Base-by-base conservation (phyloP, 2,329 filamentous ascomycete genomes). In the Pseudogymnoascus verrucosus region DNA sequence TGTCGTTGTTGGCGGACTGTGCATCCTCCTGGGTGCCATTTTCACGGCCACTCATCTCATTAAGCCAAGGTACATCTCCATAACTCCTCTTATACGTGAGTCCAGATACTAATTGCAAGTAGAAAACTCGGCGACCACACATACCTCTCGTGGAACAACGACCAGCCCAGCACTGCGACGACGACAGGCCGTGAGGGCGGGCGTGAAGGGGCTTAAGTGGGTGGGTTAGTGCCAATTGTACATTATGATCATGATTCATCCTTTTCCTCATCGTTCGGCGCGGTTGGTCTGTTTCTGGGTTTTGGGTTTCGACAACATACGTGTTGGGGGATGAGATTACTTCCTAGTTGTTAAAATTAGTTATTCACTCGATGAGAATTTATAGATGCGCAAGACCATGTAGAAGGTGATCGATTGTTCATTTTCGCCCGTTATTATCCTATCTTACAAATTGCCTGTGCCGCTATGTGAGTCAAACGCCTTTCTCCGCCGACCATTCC, bases 71-170 rank as follows among this genome's bases (percentile, higher is more conserved):
- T 91, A 79, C 72, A 84, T 77, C 21, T 31, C 21, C 40, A 26
- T 44, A 34, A 26, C 62, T 42, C 40, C 59, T 14, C 11, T 21
- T 59, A 16, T 28, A 51, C 16, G 39, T 61, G 64, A 54, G 66
- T 62, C 31, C 23, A 31, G 12, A 60, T 62, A 67, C 7, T 28
- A 63, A 44, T 10, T 63, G 61, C 68, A 67, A 61, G 5, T 69
- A 93, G 95, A 72, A 99, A 98, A 89, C 84, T 99, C 44, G 95
- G 95, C 66, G 95, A 99, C 75, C 95, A 98, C 76, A 97, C 92
- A 7, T 98, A 99, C 75, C 83, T 99, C 60, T 95, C 91, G 23
- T 99, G 95, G 95, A 97, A 98, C 75, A 89, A 86, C 66, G 87
- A 89, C 54, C 79, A 84, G 65, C 80, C 83, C 6, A 80, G 78